Evolutionary conservation across 2,329 filamentous ascomycete species (phyloP), one percentile per base, ranked within the genome.

Genomic region (Fusarium abutilonis): DNA sequence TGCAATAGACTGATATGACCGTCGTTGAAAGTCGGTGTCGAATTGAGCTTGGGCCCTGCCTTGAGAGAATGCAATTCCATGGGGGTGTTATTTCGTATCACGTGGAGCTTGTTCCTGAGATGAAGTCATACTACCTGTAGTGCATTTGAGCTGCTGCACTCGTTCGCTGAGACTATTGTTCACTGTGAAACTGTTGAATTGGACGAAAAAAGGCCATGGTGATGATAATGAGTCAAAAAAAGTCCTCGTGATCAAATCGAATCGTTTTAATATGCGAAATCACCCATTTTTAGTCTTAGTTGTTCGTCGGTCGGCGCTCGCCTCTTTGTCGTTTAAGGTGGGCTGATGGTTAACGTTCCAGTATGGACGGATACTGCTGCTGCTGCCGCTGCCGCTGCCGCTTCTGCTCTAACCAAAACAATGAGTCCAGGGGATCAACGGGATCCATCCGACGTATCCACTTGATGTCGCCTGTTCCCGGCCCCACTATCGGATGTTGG

Each of bases 401-500:
- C 52, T 13, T 36, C 44, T 32, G 46, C 50, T 56, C 57, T 56
- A 46, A 41, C 55, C 43, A 65, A 35, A 41, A 31, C 14, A 39
- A 13, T 10, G 39, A 26, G 21, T 11, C 38, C 56, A 60, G 56
- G 56, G 63, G 61, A 65, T 65, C 48, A 49, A 64, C 58, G 49
- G 66, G 62, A 56, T 68, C 66, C 62, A 59, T 68, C 39, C 48
- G 54, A 29, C 46, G 62, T 56, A 56, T 67, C 68, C 68, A 71
- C 69, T 63, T 26, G 47, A 52, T 52, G 65, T 71, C 65, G 67
- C 67, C 68, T 71, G 69, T 69, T 71, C 41, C 60, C 63, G 63
- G 66, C 69, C 67, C 68, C 69, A 71, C 68, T 68, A 68, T 71
- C 69, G 63, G 60, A 71, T 71, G 69, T 67, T 71, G 67, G 52